Base-by-base conservation (phyloP, 495 filamentous ascomycete species). In the Aspergillus egyptiacus region DNA sequence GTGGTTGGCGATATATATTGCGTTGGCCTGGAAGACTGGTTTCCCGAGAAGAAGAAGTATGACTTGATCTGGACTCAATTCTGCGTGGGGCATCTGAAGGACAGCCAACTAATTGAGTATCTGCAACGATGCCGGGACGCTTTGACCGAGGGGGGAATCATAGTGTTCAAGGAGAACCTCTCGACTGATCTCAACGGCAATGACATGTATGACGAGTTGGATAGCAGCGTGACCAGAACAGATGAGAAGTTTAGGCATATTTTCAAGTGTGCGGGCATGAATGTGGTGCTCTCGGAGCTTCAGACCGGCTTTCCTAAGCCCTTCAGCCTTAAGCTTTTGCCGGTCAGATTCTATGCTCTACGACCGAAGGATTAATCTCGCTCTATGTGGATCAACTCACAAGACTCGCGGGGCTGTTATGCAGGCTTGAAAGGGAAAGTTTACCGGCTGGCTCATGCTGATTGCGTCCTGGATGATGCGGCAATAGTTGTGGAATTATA, bases 31-130 rank as follows among this genome's bases (percentile, higher is more conserved):
- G 84, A 95, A 67, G 66, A 79, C 30, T 96, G 89, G 89, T 50
- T 54, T 40, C 86, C 85, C 0, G 64, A 71, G 5, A 73, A 69
- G 20, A 73, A 69, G 20, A 66, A 63, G 35, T 85, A 86, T 53
- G 76, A 69, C 48, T 38, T 75, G 31, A 72, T 90, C 46, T 81
- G 78, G 78, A 86, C 80, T 38, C 91, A 96, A 67, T 95, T 90
- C 90, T 96, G 90, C 68, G 66, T 94, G n/a, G 87, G 89, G 13
- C 85, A 96, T 61, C 67, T 96, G 43, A 91, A 81, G n/a, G 91
- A 95, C 68, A 58, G 57, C 30, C 81, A 95, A 65, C 62, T 96
- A 17, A 77, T 82, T 17, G 72, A 61, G 11, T 95, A 84, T 50
- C 65, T 96, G 8, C 47, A 65, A 52, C 71, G 84, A 30, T 87